These are phyloP conservation scores for Aspergillus sergii DNA, from an alignment of 2,329 filamentous ascomycete species.

Conservation along the genomic window DNA sequence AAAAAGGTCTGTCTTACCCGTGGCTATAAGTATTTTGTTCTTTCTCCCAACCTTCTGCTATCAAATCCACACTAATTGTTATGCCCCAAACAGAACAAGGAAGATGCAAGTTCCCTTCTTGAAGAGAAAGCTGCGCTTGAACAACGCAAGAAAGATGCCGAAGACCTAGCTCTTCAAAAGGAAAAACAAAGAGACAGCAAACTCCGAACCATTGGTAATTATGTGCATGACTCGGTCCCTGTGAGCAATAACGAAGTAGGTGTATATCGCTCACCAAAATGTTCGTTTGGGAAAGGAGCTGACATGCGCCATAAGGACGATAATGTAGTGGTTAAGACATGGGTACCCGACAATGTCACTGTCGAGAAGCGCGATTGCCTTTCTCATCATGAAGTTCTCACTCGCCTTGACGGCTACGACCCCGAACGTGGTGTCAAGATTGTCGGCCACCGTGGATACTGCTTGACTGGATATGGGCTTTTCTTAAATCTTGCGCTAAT, in stretches of 20 bases:
- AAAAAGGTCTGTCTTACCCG: slow-evolving; percentile 67
- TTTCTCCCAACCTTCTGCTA: slow-evolving; percentile 66
- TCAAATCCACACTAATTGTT: slow-evolving; percentile 59
- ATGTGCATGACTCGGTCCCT: slow-evolving; percentile 86
- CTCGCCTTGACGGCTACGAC: slow-evolving; percentile 86
- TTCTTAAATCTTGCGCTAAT: slow-evolving; percentile 91
- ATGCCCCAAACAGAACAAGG: slow-evolving; percentile 66
- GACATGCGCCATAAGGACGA: slow-evolving; percentile 61
- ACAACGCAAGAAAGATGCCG: slow-evolving; percentile 77
- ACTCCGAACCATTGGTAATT: slow-evolving; percentile 82
- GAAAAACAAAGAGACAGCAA: slow-evolving; percentile 73
- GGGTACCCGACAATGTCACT: slow-evolving; percentile 74
- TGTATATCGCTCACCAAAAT: not conserved
- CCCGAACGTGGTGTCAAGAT: slow-evolving; percentile 91
- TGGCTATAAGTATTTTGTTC: not conserved
- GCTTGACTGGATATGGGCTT: slow-evolving; percentile 84
- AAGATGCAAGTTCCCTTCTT: slow-evolving; percentile 79
- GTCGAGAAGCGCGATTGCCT: slow-evolving; percentile 77
- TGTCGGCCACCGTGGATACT: slow-evolving; percentile 93
- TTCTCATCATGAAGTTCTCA: slow-evolving; percentile 93
- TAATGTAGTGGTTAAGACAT: slow-evolving; percentile 75
- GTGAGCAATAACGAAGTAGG: slow-evolving; percentile 76
- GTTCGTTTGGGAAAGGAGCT: not conserved
- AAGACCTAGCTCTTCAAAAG: slow-evolving; percentile 75
- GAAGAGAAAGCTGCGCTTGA: slow-evolving; percentile 76